Percentiles rank a stretch among this genome's conserved stretches.
These are phyloP conservation scores for Ceratocystis ficicola DNA, from an alignment of 2,329 filamentous ascomycete genomes.

Conservation along the genomic window DNA sequence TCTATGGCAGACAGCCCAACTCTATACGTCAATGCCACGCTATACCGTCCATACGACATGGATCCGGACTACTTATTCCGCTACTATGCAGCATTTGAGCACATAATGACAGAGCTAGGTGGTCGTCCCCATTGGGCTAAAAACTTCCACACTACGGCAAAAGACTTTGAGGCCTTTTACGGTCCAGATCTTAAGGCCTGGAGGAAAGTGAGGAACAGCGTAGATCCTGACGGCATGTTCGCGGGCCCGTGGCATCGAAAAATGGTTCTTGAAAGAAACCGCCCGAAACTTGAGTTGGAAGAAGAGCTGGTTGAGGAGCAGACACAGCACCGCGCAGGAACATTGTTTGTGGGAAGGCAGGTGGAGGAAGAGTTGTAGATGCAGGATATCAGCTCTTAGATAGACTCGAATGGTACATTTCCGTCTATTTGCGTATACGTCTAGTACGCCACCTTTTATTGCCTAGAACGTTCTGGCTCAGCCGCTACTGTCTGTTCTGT, in stretches of 20 bases:
- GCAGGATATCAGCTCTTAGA: not conserved
- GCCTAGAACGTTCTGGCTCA: not conserved
- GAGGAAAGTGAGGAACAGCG: slow-evolving; percentile 53
- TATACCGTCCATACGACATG: slow-evolving; percentile 68
- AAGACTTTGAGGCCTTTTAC: slow-evolving; percentile 56
- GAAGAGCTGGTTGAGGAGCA: slow-evolving; percentile 21
- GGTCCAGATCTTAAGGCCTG: slow-evolving; percentile 54
- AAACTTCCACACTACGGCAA: slow-evolving; percentile 57
- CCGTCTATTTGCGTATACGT: not conserved
- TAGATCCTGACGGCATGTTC: slow-evolving; percentile 76
- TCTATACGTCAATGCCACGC: slow-evolving; percentile 78
- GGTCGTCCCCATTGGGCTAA: slow-evolving; percentile 86
- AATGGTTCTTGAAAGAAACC: slow-evolving; percentile 41
- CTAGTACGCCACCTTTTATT: not conserved
- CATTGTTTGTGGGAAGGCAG: slow-evolving; percentile 17
- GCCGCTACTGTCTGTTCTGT: not conserved
- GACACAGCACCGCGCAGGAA: slow-evolving; percentile 4
- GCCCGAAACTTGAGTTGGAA: slow-evolving; percentile 28
- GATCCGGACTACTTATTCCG: slow-evolving; percentile 64
- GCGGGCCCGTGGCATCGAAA: slow-evolving; percentile 80
- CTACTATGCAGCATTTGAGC: slow-evolving; percentile 86
- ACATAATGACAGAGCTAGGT: slow-evolving; percentile 74
- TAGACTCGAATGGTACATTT: no score
- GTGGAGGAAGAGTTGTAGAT: slow-evolving; percentile 11
- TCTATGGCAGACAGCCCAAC: slow-evolving; percentile 57